Evolutionary conservation across 2,329 filamentous ascomycete species (phyloP).

Genomic region (Sporothrix schenckii): DNA sequence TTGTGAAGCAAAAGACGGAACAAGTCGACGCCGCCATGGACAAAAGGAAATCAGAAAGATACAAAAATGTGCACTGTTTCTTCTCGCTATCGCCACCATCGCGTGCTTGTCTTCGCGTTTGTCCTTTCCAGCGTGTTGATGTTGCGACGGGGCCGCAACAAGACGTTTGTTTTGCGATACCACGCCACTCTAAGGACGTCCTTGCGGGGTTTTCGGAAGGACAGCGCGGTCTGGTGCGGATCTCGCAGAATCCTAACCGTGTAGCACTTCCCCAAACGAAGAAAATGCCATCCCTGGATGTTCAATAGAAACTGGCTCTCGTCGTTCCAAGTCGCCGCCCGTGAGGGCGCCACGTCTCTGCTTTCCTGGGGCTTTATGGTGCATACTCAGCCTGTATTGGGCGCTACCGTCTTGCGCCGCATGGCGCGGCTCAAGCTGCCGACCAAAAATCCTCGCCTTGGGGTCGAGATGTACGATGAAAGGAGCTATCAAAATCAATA

Average conservation of each 20-base stretch:
- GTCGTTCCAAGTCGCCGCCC: not conserved
- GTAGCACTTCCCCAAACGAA: not conserved
- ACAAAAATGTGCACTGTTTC: not conserved
- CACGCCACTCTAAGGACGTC: not conserved
- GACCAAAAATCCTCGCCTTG: too few relatives aligned
- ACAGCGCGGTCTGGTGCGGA: not conserved
- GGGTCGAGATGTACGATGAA: not conserved
- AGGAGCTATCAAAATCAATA: not conserved
- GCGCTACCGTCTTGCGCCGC: too few relatives aligned
- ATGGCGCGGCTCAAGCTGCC: too few relatives aligned
- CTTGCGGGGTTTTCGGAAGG: not conserved
- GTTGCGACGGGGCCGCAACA: not conserved
- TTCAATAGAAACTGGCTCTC: not conserved
- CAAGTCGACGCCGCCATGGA: not conserved
- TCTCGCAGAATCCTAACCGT: not conserved
- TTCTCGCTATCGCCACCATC: not conserved
- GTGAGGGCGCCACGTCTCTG: too few relatives aligned
- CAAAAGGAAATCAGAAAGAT: not conserved
- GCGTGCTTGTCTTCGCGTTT: not conserved
- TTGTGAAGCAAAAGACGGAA: not conserved
- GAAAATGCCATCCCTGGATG: not conserved
- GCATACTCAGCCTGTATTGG: too few relatives aligned
- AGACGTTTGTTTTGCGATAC: too few relatives aligned
- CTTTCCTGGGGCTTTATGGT: too few relatives aligned
- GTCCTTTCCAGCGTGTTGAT: not conserved